Evolutionary conservation across 2,329 filamentous ascomycete species (phyloP), one percentile per base, ranked within the genome.

Genomic region (Teratosphaeria epicoccoides): DNA sequence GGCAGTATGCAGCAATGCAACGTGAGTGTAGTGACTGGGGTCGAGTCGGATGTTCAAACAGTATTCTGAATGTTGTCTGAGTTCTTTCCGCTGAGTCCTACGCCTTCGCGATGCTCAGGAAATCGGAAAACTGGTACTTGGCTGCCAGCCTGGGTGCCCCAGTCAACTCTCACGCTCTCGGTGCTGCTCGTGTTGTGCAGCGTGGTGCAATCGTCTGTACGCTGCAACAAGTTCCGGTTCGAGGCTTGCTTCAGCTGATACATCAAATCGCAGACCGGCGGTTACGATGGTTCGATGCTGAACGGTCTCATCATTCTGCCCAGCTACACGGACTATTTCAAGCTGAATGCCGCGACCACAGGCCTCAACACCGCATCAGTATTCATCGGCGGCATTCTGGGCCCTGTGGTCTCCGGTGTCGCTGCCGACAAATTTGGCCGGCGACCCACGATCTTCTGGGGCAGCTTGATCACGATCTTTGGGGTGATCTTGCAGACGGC

Each of bases 281-380:
- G 56, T 43, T 28, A 67, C 66, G 46, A 71, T 74, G 71, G 72
- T 2, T 77, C 74, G 2, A 76, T 80, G 67, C 68, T 80, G 64
- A 80, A 80, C 53, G 77, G 76, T 0, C 69, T 82, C 23, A 77
- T 80, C 52, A 80, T 82, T 52, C 61, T 82, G 14, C 76, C 77
- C 0, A 73, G 72, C 0, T 82, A 81, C 60, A 73, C 70, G 0
- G 69, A 78, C 33, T 81, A 81, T 61, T 81, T 82, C 65, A 57
- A 71, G 3, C 71, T 81, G 6, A 79, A 66, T n/a, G 62, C 73
- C 0, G 72, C 74, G 0, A 79, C 77, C 0, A 75, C 70, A 0
- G 76, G 74, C 3, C 68, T 82, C 14, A 79, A 80, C 56, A 81
- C 76, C 4, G 73, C 77, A 0, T 74, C 75, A 1, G 71, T 76